These are phyloP conservation scores for Boechera retrofracta DNA, from an alignment of 345 rosid species.

Conservation along the genomic window DNA sequence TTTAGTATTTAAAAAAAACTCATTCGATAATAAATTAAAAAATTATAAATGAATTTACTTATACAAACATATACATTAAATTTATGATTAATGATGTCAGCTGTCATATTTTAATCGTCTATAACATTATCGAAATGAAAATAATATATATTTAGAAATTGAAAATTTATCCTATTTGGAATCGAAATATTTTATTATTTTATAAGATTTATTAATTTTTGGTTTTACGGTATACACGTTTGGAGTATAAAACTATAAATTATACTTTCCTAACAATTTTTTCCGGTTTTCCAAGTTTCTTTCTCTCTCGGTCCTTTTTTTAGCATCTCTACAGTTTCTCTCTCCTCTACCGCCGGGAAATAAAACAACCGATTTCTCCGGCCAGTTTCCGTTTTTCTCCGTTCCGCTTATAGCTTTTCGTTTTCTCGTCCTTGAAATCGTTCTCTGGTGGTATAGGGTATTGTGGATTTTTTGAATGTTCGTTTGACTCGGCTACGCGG, in stretches of 20 bases:
- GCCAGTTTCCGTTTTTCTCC: conserved; percentile 32
- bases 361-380: conserved; percentile 42
- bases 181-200: too few species aligned
- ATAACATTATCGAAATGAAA: too few species aligned
- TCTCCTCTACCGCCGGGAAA: conserved; percentile 53
- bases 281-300: conserved; percentile 73
- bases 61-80: too few species aligned
- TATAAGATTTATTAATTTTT: too few species aligned
- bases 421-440: background rate
- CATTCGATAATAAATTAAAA: too few species aligned
- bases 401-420: conserved; percentile 40
- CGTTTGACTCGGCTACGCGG: conserved; percentile 42
- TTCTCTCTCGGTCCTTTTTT: conserved; percentile 41
- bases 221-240: conserved; percentile 33
- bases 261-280: conserved; percentile 48
- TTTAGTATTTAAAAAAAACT: too few species aligned
- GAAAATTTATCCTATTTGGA: too few species aligned
- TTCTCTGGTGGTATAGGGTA: conserved; percentile 18
- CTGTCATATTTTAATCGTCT: too few species aligned
- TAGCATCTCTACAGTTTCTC: conserved; percentile 51
- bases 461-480: conserved; percentile 29
- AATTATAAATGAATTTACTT: too few species aligned
- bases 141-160: too few species aligned
- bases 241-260: conserved; percentile 73
- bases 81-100: too few species aligned